These are phyloP conservation scores for Areca catechu DNA, from an alignment of 176 grass and related monocot genomes.

Conservation along the genomic window DNA sequence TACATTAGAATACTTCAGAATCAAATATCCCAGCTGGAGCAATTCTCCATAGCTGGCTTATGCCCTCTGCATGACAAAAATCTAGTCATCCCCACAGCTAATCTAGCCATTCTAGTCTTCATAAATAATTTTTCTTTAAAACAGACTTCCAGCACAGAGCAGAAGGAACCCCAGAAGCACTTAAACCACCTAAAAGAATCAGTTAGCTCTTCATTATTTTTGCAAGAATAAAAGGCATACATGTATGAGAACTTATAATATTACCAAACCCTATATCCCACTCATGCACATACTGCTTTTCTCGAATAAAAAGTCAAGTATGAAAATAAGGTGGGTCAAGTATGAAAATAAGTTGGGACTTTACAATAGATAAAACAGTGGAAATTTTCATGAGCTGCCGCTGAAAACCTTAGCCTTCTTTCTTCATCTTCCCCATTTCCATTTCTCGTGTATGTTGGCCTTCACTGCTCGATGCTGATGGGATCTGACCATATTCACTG, in stretches of 20 bases:
- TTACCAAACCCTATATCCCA: not conserved
- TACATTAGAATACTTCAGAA: too few relatives aligned
- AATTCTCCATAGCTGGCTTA: too few relatives aligned
- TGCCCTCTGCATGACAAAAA: too few relatives aligned
- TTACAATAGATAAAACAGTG: constrained; percentile 10
- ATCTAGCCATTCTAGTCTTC: too few relatives aligned
- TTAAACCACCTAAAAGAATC: not conserved
- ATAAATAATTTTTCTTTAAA: too few relatives aligned
- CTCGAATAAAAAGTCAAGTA: too few relatives aligned
- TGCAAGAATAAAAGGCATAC: not conserved
- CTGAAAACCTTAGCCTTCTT: constrained; percentile 18
- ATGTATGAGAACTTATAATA: not conserved
- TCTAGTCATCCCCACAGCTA: too few relatives aligned
- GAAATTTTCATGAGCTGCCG: constrained; percentile 16
- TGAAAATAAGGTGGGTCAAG: too few relatives aligned
- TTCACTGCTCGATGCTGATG: constrained; percentile 44
- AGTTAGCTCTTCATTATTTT: constrained; percentile 3
- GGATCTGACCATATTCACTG: constrained; percentile 26
- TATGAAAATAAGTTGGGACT: not conserved
- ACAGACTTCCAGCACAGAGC: too few relatives aligned
- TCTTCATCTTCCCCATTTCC: constrained; percentile 40
- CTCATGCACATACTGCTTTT: too few relatives aligned
- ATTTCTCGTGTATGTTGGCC: constrained; percentile 44
- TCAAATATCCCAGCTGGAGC: too few relatives aligned
- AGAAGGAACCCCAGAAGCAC: too few relatives aligned